phyloP scores from a whole-genome alignment of 1,284 basidiomycete genomes.

The Ceratobasidium sp. region DNA sequence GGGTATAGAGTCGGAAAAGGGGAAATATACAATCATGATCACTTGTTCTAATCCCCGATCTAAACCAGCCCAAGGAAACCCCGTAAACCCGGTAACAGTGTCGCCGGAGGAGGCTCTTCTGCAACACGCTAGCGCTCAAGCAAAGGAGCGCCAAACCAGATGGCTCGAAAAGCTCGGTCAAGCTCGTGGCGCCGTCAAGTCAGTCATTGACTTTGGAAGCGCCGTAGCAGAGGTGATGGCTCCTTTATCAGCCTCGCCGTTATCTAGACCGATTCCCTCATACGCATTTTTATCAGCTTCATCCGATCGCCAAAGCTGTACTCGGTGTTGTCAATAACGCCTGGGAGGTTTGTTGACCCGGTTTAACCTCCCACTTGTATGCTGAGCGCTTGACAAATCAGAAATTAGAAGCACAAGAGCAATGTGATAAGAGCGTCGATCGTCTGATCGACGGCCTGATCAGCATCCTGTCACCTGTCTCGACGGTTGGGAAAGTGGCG shows the following conservation, averaged over 20 bases:
- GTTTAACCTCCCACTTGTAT: background rate
- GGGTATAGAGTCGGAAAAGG: too few species aligned
- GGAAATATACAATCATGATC: too few species aligned
- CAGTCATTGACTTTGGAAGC: background rate
- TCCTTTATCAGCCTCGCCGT: background rate
- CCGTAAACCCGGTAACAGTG: too few species aligned
- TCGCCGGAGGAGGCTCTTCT: too few species aligned
- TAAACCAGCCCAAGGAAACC: too few species aligned
- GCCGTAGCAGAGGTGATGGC: constrained; percentile 5
- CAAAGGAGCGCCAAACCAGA: background rate
- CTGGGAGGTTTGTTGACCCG: background rate
- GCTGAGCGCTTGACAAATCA: background rate
- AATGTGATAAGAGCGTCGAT: background rate
- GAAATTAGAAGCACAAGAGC: background rate
- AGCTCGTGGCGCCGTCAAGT: background rate
- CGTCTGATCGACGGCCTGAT: background rate
- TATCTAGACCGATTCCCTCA: too few species aligned
- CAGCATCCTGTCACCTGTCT: background rate
- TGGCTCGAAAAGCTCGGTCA: background rate
- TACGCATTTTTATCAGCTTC: background rate
- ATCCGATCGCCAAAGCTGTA: background rate
- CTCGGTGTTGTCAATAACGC: background rate
- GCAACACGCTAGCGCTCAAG: background rate
- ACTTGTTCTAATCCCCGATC: too few species aligned
- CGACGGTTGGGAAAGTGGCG: background rate